phyloP scores from a whole-genome alignment of 2,329 filamentous ascomycete species.

The Lecanicillium sp. region DNA sequence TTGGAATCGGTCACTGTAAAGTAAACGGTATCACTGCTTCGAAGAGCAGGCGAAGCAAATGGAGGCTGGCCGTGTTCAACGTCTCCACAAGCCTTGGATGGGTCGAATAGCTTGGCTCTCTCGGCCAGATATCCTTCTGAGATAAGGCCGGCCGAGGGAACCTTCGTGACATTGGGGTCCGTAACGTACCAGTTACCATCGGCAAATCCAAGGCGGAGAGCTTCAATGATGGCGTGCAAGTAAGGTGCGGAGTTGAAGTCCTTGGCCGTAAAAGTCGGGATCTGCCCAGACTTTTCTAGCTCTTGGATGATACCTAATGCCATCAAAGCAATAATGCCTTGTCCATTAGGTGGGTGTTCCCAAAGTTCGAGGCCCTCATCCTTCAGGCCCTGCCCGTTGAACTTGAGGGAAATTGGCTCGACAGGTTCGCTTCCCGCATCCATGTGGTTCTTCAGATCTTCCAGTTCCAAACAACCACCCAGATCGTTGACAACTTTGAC shows the following conservation, averaged over 20 bases:
- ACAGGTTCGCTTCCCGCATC: constrained; percentile 64
- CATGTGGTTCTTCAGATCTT: constrained; percentile 73
- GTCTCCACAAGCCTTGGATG: constrained; percentile 50
- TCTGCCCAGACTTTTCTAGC: constrained; percentile 66
- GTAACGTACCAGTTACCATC: constrained; percentile 88
- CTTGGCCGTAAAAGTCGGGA: constrained; percentile 58
- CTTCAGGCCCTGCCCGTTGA: constrained; percentile 52
- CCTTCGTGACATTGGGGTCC: constrained; percentile 65
- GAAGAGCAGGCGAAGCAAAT: constrained; percentile 63
- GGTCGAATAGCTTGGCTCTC: constrained; percentile 52
- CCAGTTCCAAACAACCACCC: constrained; percentile 70
- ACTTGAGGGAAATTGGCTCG: constrained; percentile 75
- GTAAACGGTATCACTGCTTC: constrained; percentile 89
- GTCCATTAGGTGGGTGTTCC: constrained; percentile 96
- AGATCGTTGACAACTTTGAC: constrained; percentile 68
- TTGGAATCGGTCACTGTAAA: constrained; percentile 74
- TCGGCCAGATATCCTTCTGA: constrained; percentile 66
- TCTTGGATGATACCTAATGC: constrained; percentile 86
- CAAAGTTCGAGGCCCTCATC: constrained; percentile 64
- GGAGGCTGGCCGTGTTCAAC: constrained; percentile 55
- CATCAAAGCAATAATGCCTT: constrained; percentile 93
- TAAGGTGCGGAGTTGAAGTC: constrained; percentile 80
- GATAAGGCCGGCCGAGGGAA: constrained; percentile 65
- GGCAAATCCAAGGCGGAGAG: constrained; percentile 80
- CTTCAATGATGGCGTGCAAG: constrained; percentile 81